These are phyloP conservation scores for Candida stauntonica DNA, from an alignment of 805 yeast species.

Conservation along the genomic window DNA sequence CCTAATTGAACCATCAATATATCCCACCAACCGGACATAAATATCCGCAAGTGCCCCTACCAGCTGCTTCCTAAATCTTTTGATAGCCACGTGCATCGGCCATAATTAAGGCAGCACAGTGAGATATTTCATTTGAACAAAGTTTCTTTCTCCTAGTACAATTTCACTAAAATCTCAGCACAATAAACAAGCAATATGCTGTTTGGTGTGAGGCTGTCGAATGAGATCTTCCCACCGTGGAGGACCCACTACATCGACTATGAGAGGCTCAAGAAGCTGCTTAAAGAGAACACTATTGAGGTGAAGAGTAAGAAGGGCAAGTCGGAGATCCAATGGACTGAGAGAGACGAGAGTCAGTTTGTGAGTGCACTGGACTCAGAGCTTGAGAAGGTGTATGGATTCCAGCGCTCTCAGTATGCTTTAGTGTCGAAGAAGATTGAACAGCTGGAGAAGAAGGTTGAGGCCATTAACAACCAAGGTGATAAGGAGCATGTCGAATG, in stretches of 20 bases:
- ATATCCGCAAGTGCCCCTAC: too few species aligned
- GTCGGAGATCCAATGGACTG: slow-evolving; percentile 49
- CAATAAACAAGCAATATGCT: slow-evolving; percentile 46
- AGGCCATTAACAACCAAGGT: slow-evolving; percentile 31
- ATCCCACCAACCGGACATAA: too few species aligned
- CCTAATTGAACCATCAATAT: too few species aligned
- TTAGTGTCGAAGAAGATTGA: slow-evolving; percentile 62
- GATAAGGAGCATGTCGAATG: slow-evolving; percentile 46
- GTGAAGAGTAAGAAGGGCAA: slow-evolving; percentile 11
- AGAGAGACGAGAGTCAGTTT: slow-evolving; percentile 65
- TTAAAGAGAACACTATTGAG: slow-evolving; percentile 61
- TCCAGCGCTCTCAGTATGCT: slow-evolving; percentile 64
- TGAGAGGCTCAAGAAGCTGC: slow-evolving; percentile 56
- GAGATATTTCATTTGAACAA: too few species aligned
- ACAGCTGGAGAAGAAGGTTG: slow-evolving; percentile 56
- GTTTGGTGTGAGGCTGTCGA: slow-evolving; percentile 78
- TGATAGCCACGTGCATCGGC: too few species aligned
- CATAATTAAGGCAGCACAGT: too few species aligned
- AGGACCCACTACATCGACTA: slow-evolving; percentile 65
- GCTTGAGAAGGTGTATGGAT: slow-evolving; percentile 71
- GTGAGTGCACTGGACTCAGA: slow-evolving; percentile 64
- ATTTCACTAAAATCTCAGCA: background rate
- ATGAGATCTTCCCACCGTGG: slow-evolving; percentile 89
- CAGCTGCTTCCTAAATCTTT: too few species aligned
- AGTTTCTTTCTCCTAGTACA: background rate